Conservation (phyloP, 1,284 basidiomycete genomes). For the Coniferiporia weirii region DNA sequence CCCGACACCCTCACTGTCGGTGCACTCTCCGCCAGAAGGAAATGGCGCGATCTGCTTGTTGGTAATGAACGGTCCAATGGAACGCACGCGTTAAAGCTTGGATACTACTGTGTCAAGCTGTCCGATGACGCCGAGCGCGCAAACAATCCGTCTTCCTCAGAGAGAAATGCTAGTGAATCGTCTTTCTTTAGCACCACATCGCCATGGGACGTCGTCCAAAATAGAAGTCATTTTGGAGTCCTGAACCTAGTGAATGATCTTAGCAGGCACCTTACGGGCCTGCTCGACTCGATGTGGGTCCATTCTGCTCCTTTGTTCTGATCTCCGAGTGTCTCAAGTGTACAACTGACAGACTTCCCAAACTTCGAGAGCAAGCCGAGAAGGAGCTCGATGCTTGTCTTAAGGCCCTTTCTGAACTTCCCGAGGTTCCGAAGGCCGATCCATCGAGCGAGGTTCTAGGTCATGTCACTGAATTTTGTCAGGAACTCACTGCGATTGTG, state of each 20-base stretch:
- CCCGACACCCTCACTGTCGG: conserved; percentile 49
- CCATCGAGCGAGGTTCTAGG: conserved; percentile 42
- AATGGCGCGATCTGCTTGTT: conserved; percentile 53
- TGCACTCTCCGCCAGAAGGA: conserved; percentile 34
- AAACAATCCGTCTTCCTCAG: conserved; percentile 30
- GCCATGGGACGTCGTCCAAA: conserved; percentile 46
- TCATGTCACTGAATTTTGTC: conserved; percentile 41
- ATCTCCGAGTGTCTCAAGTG: not conserved
- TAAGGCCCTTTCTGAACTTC: conserved; percentile 37
- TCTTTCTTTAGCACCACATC: conserved; percentile 42
- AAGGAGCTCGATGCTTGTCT: conserved; percentile 33
- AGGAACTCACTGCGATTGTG: conserved; percentile 27
- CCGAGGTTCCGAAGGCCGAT: conserved; percentile 34
- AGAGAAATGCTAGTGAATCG: conserved; percentile 36
- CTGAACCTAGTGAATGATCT: conserved; percentile 48
- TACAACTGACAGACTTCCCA: conserved; percentile 36
- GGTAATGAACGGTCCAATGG: conserved; percentile 26
- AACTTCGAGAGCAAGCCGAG: conserved; percentile 32
- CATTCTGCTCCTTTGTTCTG: not conserved
- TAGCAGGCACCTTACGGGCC: conserved; percentile 44
- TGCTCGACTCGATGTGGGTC: conserved; percentile 49
- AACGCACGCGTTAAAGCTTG: conserved; percentile 41
- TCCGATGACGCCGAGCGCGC: conserved; percentile 53
- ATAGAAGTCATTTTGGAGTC: conserved; percentile 49
- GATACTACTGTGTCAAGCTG: conserved; percentile 66